phyloP scores from a whole-genome alignment of 306 rosid genomes.

The Corylus heterophylla region DNA sequence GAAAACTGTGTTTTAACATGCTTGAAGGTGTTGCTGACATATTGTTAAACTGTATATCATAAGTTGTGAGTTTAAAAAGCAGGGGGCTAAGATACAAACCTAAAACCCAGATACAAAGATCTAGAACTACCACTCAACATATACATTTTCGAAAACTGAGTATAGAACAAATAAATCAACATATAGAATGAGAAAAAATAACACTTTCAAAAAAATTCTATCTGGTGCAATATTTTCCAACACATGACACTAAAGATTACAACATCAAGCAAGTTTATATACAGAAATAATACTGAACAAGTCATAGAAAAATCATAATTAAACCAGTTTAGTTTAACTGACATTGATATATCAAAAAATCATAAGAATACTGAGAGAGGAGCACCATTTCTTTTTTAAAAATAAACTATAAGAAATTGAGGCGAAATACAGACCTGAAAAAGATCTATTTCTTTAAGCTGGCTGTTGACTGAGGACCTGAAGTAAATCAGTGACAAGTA shows the following conservation, averaged over 20 bases:
- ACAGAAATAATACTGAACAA: background rate
- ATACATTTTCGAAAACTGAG: too few relatives aligned
- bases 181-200: too few relatives aligned
- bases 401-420: background rate
- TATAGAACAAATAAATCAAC: background rate
- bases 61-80: background rate
- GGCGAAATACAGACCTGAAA: background rate
- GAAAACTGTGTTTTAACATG: too few relatives aligned
- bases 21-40: background rate
- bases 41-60: too few relatives aligned
- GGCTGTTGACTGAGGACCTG: background rate
- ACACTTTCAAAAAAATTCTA: too few relatives aligned
- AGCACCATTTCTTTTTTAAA: too few relatives aligned
- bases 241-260: too few relatives aligned
- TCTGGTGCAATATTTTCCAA: too few relatives aligned
- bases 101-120: background rate
- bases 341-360: background rate
- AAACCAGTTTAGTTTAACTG: background rate
- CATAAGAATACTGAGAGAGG: background rate
- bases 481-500: background rate
- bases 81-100: background rate
- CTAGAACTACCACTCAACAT: background rate
- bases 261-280: background rate
- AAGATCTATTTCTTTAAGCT: background rate
- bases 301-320: background rate